Base-by-base conservation (phyloP, 2,329 filamentous ascomycete species). In the Aspergillus arachidicola region DNA sequence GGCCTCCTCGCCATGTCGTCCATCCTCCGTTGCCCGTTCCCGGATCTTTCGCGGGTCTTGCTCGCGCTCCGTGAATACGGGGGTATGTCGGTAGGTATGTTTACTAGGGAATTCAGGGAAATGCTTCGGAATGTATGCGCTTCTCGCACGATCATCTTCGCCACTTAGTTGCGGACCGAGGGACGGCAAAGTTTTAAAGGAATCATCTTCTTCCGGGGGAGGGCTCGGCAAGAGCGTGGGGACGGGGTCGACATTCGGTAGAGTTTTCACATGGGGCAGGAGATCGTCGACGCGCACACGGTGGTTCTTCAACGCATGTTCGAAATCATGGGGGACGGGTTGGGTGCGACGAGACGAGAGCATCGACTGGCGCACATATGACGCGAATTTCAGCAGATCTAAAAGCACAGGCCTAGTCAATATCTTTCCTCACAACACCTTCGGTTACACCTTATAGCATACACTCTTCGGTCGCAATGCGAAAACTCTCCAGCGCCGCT, bases 1-100 rank as follows among this genome's bases (percentile, higher is more conserved):
- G 23, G 87, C 87, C 69, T 89, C 85, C 73, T 90, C 88, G 9
- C 87, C 88, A 64, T 88, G 75, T 53, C 89, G 83, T 16, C 87
- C 87, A 72, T 91, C 88, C 70, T 89, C 84, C 4, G 87, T 89
- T 5, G 87, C 87, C 62, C 84, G 82, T 71, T 90, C 88, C 43
- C 87, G 78, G 54, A 89, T 85, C 66, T 82, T 83, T 43, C 86
- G 80, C 3, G 86, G 83, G 67, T 90, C 87, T 38, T 80, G 84
- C 66, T 89, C 86, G 63, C 87, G 82, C 45, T 84, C 75, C 1
- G 84, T 83, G 65, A 83, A 88, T 4, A 89, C 84, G 0, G 86
- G 80, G 1, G 87, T 89, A 30, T 83, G 76, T 67, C 84, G 84
- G 78, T 87, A 91, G 1, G 88, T 88, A 73, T 90, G 88, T 71